These are phyloP conservation scores for Naganishia cerealis DNA, from an alignment of 1,284 basidiomycete species.

Conservation along the genomic window DNA sequence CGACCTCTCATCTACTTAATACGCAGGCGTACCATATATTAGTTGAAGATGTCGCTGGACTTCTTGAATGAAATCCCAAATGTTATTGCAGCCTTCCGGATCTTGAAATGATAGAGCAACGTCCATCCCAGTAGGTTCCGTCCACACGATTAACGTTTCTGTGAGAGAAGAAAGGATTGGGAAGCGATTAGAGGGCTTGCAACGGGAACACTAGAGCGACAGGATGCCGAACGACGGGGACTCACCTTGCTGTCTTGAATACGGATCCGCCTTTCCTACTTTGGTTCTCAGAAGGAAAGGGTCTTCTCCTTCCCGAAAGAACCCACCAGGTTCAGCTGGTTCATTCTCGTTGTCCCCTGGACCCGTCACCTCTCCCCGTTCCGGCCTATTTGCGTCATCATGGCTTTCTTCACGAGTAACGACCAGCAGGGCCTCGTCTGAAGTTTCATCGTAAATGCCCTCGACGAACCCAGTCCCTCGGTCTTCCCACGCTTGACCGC, in stretches of 20 bases:
- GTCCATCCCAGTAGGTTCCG: constrained; percentile 88
- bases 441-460: constrained; percentile 76
- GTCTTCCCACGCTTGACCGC: constrained; percentile 84
- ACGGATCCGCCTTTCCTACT: constrained; percentile 69
- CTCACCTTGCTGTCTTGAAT: constrained; percentile 86
- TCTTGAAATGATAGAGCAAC: constrained; percentile 98
- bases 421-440: constrained; percentile 75
- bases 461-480: constrained; percentile 91
- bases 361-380: constrained; percentile 35
- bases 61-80: constrained; percentile 95
- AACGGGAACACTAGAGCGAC: background rate
- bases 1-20: background rate
- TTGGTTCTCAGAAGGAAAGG: constrained; percentile 30
- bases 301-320: constrained; percentile 44
- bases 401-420: constrained; percentile 76
- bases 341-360: constrained; percentile 29
- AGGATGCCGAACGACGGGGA: background rate
- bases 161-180: constrained; percentile 13
- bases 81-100: constrained; percentile 89
- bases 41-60: constrained; percentile 65
- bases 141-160: constrained; percentile 99
- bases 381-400: constrained; percentile 47
- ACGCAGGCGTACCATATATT: constrained; percentile 21
- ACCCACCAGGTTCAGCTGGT: constrained; percentile 46
- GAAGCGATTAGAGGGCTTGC: constrained; percentile 1